phyloP scores from a whole-genome alignment of 768 basidiomycete genomes.

The Coprinopsis strossmayeri region DNA sequence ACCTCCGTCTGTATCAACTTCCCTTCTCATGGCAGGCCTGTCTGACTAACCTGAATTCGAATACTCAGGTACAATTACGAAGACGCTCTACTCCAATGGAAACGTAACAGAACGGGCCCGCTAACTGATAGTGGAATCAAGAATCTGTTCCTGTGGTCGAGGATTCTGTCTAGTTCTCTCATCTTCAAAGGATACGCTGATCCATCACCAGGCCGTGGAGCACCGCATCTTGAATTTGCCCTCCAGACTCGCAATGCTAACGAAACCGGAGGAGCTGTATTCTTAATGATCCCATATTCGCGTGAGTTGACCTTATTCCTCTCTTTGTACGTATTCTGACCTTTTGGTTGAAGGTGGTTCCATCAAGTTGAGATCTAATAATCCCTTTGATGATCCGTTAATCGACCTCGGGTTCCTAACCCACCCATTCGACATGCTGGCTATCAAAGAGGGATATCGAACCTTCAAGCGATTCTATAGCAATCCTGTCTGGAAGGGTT shows the following conservation, averaged over 20 bases:
- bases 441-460: conserved; percentile 7
- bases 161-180: conserved; percentile 5
- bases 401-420: conserved; percentile 16
- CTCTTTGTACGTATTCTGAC: background rate
- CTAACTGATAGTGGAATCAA: conserved; percentile 14
- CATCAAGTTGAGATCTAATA: conserved; percentile 15
- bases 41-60: background rate
- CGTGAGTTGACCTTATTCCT: conserved; percentile 12
- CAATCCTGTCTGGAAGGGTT: conserved; percentile 9
- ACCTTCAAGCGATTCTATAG: conserved; percentile 10
- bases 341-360: conserved; percentile 14
- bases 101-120: conserved; percentile 17
- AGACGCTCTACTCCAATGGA: conserved; percentile 16
- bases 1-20: background rate
- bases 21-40: background rate
- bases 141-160: conserved; percentile 15
- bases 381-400: conserved; percentile 20
- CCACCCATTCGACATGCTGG: conserved; percentile 8
- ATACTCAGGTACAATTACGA: conserved; percentile 4
- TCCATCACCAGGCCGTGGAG: conserved; percentile 12
- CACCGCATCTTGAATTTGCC: conserved; percentile 13
- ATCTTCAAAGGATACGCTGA: conserved; percentile 7
- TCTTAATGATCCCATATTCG: conserved; percentile 22
- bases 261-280: conserved; percentile 14
- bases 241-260: conserved; percentile 15